phyloP scores from a whole-genome alignment of 176 grass and related monocot genomes.

The Triticum aestivum region IWGSC_CS_RefSeq_v2.1 NC_057798.1:773652923-773653422 shows the following conservation, averaged over 20 bases:
- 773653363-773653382: not conserved
- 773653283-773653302: constrained; percentile 11
- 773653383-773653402: not conserved
- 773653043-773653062: too few species aligned
- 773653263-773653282: not conserved
- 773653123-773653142: not conserved
- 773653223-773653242: not conserved
- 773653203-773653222: not conserved
- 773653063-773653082: too few species aligned
- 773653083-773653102: not conserved
- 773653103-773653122: not conserved
- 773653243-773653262: too few species aligned
- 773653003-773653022: not conserved
- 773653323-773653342: too few species aligned
- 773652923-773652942: too few species aligned
- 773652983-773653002: not conserved
- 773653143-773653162: not conserved
- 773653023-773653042: not conserved
- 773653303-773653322: not conserved
- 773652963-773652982: not conserved
- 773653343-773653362: too few species aligned
- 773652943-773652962: too few species aligned
- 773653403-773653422: too few species aligned
- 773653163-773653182: not conserved
- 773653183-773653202: not conserved